Percentiles rank a stretch among this genome's conserved stretches.
Evolutionary conservation across 257 asterid species (phyloP).

Genomic region (Solanum rostratum): DNA sequence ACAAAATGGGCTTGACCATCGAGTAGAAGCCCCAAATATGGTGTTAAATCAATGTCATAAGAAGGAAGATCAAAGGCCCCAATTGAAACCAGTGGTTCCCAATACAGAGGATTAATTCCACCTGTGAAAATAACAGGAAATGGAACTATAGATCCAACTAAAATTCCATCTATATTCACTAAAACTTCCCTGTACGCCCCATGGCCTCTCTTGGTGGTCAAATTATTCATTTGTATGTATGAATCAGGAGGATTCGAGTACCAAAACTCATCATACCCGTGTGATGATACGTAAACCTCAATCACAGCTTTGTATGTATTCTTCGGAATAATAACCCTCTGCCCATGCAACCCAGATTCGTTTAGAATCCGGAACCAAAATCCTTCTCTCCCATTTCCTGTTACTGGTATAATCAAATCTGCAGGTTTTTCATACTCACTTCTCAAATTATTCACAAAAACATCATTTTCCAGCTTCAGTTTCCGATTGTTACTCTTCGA

Average conservation of each 20-base stretch:
- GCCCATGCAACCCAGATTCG: slow-evolving; percentile 33
- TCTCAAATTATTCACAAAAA: background rate
- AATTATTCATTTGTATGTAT: slow-evolving; percentile 31
- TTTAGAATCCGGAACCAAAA: slow-evolving; percentile 64
- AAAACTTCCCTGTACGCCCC: slow-evolving; percentile 67
- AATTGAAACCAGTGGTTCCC: slow-evolving; percentile 77
- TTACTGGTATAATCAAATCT: slow-evolving; percentile 61
- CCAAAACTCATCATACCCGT: slow-evolving; percentile 83
- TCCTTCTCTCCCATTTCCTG: slow-evolving; percentile 41
- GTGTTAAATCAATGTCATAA: slow-evolving; percentile 64
- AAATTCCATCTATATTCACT: slow-evolving; percentile 44
- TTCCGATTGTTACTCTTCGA: background rate
- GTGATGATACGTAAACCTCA: slow-evolving; percentile 67
- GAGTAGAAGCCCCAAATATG: slow-evolving; percentile 49
- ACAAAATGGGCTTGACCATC: slow-evolving; percentile 43
- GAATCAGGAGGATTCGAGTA: slow-evolving; percentile 78
- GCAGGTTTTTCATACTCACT: slow-evolving; percentile 44
- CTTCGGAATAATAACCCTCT: slow-evolving; percentile 36
- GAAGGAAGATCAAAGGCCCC: slow-evolving; percentile 86
- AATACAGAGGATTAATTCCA: slow-evolving; percentile 70
- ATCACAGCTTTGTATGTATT: slow-evolving; percentile 69
- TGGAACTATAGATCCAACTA: slow-evolving; percentile 65
- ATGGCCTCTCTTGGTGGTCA: slow-evolving; percentile 37
- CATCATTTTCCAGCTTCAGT: background rate
- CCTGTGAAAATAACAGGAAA: slow-evolving; percentile 78